Percentiles rank a stretch among this genome's conserved stretches.
phyloP scores from a whole-genome alignment of 495 filamentous ascomycete genomes.

The Aspergillus coremiiformis region DNA sequence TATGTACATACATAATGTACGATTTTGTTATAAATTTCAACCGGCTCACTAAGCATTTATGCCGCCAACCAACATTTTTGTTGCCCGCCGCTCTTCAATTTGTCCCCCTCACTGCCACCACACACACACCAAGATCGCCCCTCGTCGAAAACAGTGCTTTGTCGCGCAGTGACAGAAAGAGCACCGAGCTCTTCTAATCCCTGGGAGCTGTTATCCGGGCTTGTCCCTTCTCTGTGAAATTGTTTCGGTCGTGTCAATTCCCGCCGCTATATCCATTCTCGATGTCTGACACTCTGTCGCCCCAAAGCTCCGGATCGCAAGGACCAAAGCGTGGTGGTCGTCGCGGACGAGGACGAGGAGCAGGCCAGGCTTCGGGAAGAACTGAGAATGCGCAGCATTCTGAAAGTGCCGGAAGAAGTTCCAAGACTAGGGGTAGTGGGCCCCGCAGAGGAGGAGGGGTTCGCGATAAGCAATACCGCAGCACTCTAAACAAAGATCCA shows the following conservation, averaged over 20 bases:
- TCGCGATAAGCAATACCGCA: slow-evolving; percentile 23
- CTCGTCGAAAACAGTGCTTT: background rate
- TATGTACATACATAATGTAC: too few species aligned
- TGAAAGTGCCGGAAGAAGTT: slow-evolving; percentile 19
- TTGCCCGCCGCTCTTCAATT: slow-evolving; percentile 12
- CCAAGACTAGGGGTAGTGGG: slow-evolving; percentile 23
- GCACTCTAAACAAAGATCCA: slow-evolving; percentile 10
- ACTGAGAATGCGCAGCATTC: slow-evolving; percentile 16
- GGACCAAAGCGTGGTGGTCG: slow-evolving; percentile 32
- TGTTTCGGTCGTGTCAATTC: background rate
- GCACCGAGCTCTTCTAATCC: slow-evolving; percentile 5
- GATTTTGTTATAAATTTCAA: too few species aligned
- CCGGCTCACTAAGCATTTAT: slow-evolving; percentile 21
- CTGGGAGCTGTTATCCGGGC: background rate
- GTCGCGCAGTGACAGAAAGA: slow-evolving; percentile 3
- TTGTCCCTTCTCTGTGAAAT: background rate
- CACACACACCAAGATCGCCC: slow-evolving; percentile 3
- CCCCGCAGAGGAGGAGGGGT: slow-evolving; percentile 28
- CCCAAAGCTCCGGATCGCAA: slow-evolving; percentile 22
- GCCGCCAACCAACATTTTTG: slow-evolving; percentile 9
- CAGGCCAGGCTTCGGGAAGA: slow-evolving; percentile 22
- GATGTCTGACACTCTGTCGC: slow-evolving; percentile 34
- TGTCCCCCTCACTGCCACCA: slow-evolving; percentile 4
- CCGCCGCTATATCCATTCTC: slow-evolving; percentile 4
- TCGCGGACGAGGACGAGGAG: slow-evolving; percentile 35